phyloP scores from a whole-genome alignment of 2,329 filamentous ascomycete species.

The Cladophialophora yegresii region DNA sequence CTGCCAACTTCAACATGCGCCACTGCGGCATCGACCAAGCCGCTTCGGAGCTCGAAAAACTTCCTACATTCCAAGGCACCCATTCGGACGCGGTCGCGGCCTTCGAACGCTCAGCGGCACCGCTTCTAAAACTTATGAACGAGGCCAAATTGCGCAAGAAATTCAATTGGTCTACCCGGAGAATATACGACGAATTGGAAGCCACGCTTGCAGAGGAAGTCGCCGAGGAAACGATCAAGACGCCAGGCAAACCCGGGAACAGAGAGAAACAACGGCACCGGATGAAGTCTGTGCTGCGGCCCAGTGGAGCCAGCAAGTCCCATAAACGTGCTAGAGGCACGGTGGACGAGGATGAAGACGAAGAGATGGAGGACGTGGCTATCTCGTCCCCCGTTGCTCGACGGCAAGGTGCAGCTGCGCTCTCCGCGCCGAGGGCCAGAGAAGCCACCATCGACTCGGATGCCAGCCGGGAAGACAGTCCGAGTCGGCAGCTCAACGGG shows the following conservation, averaged over 20 bases:
- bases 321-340: conserved; percentile 47
- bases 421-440: conserved; percentile 21
- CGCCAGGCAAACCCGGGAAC: conserved; percentile 26
- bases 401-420: conserved; percentile 28
- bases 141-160: conserved; percentile 38
- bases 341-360: conserved; percentile 39
- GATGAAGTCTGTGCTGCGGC: conserved; percentile 49
- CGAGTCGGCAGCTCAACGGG: conserved; percentile 38
- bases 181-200: conserved; percentile 37
- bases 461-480: conserved; percentile 34
- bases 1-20: conserved; percentile 36
- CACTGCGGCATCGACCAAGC: conserved; percentile 35
- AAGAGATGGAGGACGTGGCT: conserved; percentile 39
- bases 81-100: conserved; percentile 33
- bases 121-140: conserved; percentile 35
- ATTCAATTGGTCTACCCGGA: conserved; percentile 37
- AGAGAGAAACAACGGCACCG: conserved; percentile 33
- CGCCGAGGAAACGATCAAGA: conserved; percentile 35
- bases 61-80: conserved; percentile 27
- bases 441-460: conserved; percentile 28
- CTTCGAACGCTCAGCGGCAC: conserved; percentile 34
- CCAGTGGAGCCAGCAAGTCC: conserved; percentile 47
- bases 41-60: conserved; percentile 33
- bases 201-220: conserved; percentile 36
- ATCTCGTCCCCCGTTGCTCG: conserved; percentile 40